Evolutionary conservation across 768 basidiomycete species (phyloP).

Genomic region (Agrocybe pediades): DNA sequence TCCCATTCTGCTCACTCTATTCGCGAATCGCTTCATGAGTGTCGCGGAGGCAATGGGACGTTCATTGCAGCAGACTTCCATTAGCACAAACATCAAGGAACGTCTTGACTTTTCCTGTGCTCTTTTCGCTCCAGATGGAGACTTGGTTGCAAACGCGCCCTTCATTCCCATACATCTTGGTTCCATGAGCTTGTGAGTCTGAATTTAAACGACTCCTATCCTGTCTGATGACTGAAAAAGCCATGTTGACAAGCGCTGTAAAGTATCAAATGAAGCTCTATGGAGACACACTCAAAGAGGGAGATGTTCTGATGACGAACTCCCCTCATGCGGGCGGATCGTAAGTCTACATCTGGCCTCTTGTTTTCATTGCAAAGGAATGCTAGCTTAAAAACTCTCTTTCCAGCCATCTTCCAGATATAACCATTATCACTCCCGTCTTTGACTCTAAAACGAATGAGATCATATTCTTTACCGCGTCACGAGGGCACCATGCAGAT

Average conservation of each 20-base stretch:
- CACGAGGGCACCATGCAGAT: conserved; percentile 93
- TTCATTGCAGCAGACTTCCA: conserved; percentile 87
- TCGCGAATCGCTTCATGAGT: conserved; percentile 97
- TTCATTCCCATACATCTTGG: conserved; percentile 88
- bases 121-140: conserved; percentile 92
- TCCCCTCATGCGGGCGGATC: conserved; percentile 88
- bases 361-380: no score
- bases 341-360: conserved; percentile 44
- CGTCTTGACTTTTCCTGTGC: conserved; percentile 95
- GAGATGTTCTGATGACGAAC: conserved; percentile 94
- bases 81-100: conserved; percentile 95
- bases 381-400: not conserved
- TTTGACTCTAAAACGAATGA: conserved; percentile 66
- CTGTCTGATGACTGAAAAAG: conserved; percentile 3
- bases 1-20: conserved; percentile 86
- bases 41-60: conserved; percentile 96
- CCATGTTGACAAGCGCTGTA: conserved; percentile 58
- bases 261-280: conserved; percentile 87
- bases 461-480: conserved; percentile 93
- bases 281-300: conserved; percentile 72
- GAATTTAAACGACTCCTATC: conserved; percentile 2
- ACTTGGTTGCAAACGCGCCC: conserved; percentile 92
- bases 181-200: conserved; percentile 85
- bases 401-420: conserved; percentile 60
- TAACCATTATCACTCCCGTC: conserved; percentile 93